Evolutionary conservation across 345 rosid species (phyloP).

Genomic region (Stellera chamaejasme): DNA sequence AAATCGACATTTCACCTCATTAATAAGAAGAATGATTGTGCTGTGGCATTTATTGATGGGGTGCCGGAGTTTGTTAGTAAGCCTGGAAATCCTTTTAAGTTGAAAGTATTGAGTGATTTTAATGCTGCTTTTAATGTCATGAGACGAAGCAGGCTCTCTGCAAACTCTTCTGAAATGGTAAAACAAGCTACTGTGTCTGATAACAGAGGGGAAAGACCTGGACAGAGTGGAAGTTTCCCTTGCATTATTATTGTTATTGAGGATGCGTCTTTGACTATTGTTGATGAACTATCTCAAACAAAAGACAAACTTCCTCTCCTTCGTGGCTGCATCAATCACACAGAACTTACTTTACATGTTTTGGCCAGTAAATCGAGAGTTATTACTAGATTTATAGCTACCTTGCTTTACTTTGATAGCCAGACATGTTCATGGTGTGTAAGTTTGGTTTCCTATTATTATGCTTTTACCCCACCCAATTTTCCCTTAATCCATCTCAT

Average conservation of each 20-base stretch:
- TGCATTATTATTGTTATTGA: conserved; percentile 44
- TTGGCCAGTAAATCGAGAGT: conserved; percentile 59
- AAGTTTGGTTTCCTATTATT: conserved; percentile 8
- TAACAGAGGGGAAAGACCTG: conserved; percentile 29
- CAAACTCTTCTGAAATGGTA: conserved; percentile 20
- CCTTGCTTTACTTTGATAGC: conserved; percentile 56
- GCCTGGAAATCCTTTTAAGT: conserved; percentile 94
- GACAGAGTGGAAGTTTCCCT: conserved; percentile 37
- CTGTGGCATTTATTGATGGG: conserved; percentile 69
- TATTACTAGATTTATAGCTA: conserved; percentile 37
- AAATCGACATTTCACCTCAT: conserved; percentile 63
- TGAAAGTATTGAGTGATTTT: conserved; percentile 53
- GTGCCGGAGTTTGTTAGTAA: conserved; percentile 75
- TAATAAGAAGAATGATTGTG: conserved; percentile 74
- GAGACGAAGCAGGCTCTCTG: conserved; percentile 14
- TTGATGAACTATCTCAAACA: conserved; percentile 64
- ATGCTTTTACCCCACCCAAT: conserved; percentile 10
- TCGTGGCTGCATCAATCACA: conserved; percentile 41
- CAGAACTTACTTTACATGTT: conserved; percentile 47
- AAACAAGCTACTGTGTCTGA: conserved; percentile 18
- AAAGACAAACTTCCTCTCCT: conserved; percentile 67
- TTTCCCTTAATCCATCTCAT: conserved; percentile 4
- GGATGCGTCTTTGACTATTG: conserved; percentile 50
- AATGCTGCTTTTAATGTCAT: conserved; percentile 21
- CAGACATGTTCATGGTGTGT: conserved; percentile 70